Base-by-base conservation (phyloP, 179 eudicot genomes). In the Camellia oleifera region DNA sequence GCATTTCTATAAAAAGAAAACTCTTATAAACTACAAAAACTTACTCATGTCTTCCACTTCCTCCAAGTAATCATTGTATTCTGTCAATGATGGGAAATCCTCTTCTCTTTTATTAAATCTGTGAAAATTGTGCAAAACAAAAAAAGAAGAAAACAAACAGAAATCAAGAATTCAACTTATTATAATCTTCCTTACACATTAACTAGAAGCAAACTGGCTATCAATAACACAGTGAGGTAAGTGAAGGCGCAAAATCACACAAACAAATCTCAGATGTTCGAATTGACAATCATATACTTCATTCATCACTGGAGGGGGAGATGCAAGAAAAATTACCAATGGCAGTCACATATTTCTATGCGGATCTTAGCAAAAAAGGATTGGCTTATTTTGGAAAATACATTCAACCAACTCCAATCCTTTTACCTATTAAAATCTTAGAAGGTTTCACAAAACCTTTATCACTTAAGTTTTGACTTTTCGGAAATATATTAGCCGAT, bases 1-100 rank as follows among this genome's bases (percentile, higher is more conserved):
- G 64, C 53, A 3, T 75, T 9, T 57, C 12, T 12, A 42, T 2
- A 18, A 17, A 65, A 26, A 61, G 20, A n/a, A 45, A 32, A 65
- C 69, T 65, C 20, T 20, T 54, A 4, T 48, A 17, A 68, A 65
- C 52, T 42, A 40, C 50, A 71, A 69, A 65, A 83, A 88, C 98
- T 88, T 84, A 94, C 99, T 90, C 99, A 94, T 96, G 83, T 90
- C 94, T 78, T 96, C 97, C 76, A 96, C 98, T 79, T 94, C 97
- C 85, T 94, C 98, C 85, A 96, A 87, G 86, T 96, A 96, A 81
- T 96, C 99, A 87, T 96, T 96, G 89, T 90, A 96, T 56, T 96
- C 99, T 79, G 84, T 88, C 82, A 92, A 84, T 56, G 98, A 91
- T 62, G 91, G 84, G 80, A 96, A 96, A 85, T 96, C 98, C 2